These are phyloP conservation scores for Colletotrichum sp. DNA, from an alignment of 2,329 filamentous ascomycete species.

Conservation along the genomic window DNA sequence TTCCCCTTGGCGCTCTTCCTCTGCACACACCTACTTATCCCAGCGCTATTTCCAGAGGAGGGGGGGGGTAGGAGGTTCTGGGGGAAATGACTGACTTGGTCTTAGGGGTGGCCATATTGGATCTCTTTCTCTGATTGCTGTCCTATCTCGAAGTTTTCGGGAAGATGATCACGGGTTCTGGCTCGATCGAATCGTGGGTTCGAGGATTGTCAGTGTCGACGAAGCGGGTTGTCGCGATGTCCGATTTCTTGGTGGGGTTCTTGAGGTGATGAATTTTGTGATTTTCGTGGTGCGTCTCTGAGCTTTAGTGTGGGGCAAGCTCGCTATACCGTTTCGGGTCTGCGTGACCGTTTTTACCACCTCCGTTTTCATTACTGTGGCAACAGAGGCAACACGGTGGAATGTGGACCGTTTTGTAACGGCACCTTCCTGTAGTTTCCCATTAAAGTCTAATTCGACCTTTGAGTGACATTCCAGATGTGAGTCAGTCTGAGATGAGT, in stretches of 20 bases:
- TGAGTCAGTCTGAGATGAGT: neutral
- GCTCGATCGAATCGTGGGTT: neutral
- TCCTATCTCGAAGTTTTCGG: neutral
- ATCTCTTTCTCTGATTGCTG: neutral
- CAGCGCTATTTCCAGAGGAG: neutral
- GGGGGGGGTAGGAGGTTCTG: neutral
- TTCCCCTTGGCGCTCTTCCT: too few species aligned
- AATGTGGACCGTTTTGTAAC: neutral
- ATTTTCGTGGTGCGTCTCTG: conserved; percentile 22
- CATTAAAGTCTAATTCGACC: neutral
- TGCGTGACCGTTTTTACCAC: neutral
- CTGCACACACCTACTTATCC: neutral
- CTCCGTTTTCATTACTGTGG: neutral
- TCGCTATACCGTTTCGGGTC: conserved; percentile 4
- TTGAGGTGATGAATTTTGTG: conserved; percentile 17
- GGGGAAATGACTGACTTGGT: conserved; percentile 12
- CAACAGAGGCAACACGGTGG: neutral
- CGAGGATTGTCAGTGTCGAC: conserved; percentile 7
- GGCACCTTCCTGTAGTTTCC: neutral
- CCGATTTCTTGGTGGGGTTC: conserved; percentile 17
- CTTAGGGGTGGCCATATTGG: conserved; percentile 20
- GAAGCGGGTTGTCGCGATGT: conserved; percentile 20
- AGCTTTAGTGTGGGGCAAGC: conserved; percentile 5
- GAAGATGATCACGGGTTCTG: neutral
- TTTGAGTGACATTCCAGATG: neutral